Evolutionary conservation across 257 asterid species (phyloP).

Genomic region (Schizonepeta tenuifolia): DNA sequence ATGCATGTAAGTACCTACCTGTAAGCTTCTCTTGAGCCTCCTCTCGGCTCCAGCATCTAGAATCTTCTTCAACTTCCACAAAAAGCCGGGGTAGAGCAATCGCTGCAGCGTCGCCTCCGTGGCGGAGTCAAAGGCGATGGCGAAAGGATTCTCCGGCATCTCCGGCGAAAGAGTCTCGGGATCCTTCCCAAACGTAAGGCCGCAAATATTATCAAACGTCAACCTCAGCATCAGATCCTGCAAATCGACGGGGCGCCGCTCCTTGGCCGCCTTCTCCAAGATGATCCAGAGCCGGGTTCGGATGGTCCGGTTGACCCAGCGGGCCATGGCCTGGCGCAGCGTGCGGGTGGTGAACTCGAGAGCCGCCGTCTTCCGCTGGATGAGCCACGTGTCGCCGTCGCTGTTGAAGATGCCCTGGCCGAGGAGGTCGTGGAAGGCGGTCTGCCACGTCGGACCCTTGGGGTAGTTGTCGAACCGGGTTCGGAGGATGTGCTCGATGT

Average conservation of each 20-base stretch:
- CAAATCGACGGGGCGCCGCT: constrained; percentile 54
- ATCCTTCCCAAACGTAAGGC: constrained; percentile 82
- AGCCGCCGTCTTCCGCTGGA: constrained; percentile 86
- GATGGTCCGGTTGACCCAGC: constrained; percentile 92
- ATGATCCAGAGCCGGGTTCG: constrained; percentile 75
- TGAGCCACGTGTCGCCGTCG: constrained; percentile 86
- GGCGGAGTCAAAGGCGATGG: constrained; percentile 79
- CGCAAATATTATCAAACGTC: constrained; percentile 85
- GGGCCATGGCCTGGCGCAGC: constrained; percentile 86
- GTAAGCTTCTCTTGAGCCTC: constrained; percentile 51
- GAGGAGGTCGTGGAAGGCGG: constrained; percentile 80
- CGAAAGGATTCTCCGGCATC: constrained; percentile 73
- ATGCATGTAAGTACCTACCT: neutral
- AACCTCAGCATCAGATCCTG: constrained; percentile 73
- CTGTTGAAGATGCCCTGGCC: constrained; percentile 89
- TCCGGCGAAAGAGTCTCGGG: constrained; percentile 80
- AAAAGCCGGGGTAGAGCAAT: constrained; percentile 64
- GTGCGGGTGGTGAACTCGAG: constrained; percentile 90
- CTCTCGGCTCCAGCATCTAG: constrained; percentile 61
- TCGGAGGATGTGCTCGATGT: constrained; percentile 80
- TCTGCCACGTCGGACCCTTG: constrained; percentile 86
- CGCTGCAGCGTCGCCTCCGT: constrained; percentile 85
- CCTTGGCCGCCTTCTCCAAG: constrained; percentile 59
- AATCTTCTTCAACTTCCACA: constrained; percentile 74
- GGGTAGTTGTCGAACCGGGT: constrained; percentile 87